Base-by-base conservation (phyloP, 495 filamentous ascomycete genomes). In the Amorphotheca resinae region DNA sequence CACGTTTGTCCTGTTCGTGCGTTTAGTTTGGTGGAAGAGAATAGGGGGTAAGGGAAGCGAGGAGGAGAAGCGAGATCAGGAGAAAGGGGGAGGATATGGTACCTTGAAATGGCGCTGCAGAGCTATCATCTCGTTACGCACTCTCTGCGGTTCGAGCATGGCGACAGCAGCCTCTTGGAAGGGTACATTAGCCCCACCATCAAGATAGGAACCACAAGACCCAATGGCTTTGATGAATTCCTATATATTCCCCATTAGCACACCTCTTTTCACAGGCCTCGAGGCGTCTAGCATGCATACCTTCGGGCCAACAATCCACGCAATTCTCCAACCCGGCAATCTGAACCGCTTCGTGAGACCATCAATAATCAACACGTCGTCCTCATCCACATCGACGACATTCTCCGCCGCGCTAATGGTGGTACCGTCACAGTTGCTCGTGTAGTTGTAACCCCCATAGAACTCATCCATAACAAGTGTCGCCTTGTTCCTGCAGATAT, bases 271-370 rank as follows among this genome's bases (percentile, higher is more conserved):
- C 4, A n/a, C 16, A 33, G 4, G 4, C 16, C 11, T n/a, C n/a
- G n/a, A n/a, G n/a, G n/a, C n/a, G n/a, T n/a, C n/a, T n/a, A 17
- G 17, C 9, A 15, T 17, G 11, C 33, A 34, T 45, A 51, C 49
- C 67, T 95, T 95, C 37, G 89, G 89, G 1, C 89, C 89, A 37
- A 96, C 61, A 48, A 96, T 82, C 89, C 89, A 95, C 7, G 88
- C 88, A 36, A 96, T 87, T 49, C 89, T 84, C 88, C 89, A 96
- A 42, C 89, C 89, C 2, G 89, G 89, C 2, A 96, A 76, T 49
- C 89, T 79, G 75, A 96, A 96, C 40, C 87, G 82, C 72, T 96
- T 96, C 44, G 89, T 96, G 14, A 96, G 75, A 32, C 89, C 89
- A 60, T 96, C 89, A 42, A 96, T 88, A 53, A 96, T 80, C 32